phyloP scores from a whole-genome alignment of 139 green algal genomes.

The Chlorella vulgaris region DNA sequence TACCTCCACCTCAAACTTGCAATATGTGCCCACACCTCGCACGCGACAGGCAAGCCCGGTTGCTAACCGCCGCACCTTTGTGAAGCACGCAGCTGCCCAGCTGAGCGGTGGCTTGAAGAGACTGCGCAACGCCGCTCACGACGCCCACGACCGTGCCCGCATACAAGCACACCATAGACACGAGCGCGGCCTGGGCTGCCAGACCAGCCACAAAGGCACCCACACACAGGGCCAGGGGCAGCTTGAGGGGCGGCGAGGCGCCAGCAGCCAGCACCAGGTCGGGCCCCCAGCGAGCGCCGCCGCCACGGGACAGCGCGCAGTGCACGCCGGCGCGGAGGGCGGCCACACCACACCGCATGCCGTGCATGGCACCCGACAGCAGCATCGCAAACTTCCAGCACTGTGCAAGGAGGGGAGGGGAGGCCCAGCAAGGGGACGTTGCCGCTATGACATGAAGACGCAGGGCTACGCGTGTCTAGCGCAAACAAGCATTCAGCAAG shows the following conservation, averaged over 20 bases:
- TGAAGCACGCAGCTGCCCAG: neutral
- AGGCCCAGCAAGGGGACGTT: no score
- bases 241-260: slow-evolving; percentile 14
- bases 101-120: slow-evolving; percentile 1
- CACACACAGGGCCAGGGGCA: slow-evolving; percentile 1
- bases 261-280: slow-evolving; percentile 21
- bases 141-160: slow-evolving; percentile 9
- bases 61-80: neutral
- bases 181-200: slow-evolving; percentile 9
- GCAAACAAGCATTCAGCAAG: no score
- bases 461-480: no score
- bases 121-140: neutral
- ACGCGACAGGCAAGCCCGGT: no score
- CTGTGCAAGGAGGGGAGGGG: slow-evolving; percentile 2
- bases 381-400: slow-evolving; percentile 25
- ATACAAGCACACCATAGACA: neutral
- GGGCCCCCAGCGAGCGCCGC: neutral
- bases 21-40: no score
- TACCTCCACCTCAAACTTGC: no score
- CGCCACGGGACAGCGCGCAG: slow-evolving; percentile 10
- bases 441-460: no score
- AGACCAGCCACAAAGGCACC: neutral
- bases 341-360: slow-evolving; percentile 7
- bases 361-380: neutral
- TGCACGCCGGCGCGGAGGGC: slow-evolving; percentile 11